A percentile compares a stretch with the other conserved stretches of the same genome.
These are phyloP conservation scores for Saturnispora galanensis DNA, from an alignment of 805 yeast genomes.

Conservation along the genomic window DNA sequence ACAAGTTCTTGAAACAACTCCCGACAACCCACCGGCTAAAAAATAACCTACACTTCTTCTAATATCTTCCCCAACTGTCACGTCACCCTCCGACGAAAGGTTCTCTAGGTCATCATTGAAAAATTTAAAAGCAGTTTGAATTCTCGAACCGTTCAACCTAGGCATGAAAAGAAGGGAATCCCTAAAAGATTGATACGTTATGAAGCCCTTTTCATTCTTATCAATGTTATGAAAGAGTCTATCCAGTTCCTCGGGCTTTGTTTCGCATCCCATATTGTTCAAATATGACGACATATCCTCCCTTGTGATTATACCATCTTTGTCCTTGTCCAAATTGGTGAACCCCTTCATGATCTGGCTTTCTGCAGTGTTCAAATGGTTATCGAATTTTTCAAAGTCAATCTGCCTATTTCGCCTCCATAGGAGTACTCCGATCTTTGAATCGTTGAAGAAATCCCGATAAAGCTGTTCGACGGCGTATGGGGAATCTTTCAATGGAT, in stretches of 20 bases:
- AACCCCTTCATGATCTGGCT: conserved; percentile 62
- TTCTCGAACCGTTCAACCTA: conserved; percentile 62
- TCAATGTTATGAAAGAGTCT: conserved; percentile 48
- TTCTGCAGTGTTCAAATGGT: conserved; percentile 59
- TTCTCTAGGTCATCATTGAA: conserved; percentile 71
- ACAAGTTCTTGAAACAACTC: conserved; percentile 90
- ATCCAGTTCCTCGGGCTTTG: conserved; percentile 44
- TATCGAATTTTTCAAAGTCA: conserved; percentile 57
- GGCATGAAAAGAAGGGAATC: conserved; percentile 80
- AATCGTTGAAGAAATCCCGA: conserved; percentile 31
- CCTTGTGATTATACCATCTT: conserved; percentile 60
- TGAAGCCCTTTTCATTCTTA: conserved; percentile 48
- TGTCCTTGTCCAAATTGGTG: conserved; percentile 53
- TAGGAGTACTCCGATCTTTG: conserved; percentile 3
- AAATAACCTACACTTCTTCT: conserved; percentile 83
- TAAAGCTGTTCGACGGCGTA: conserved; percentile 51
- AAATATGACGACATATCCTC: conserved; percentile 63
- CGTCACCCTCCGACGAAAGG: conserved; percentile 85
- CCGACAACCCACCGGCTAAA: conserved; percentile 90
- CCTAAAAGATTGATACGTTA: conserved; percentile 80
- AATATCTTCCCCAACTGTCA: conserved; percentile 69
- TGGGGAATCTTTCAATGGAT: conserved; percentile 55
- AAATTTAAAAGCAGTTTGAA: conserved; percentile 70
- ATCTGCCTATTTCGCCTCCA: conserved; percentile 30
- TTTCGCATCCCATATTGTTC: conserved; percentile 40